A percentile compares a stretch with the other conserved stretches of the same genome.
phyloP scores from a whole-genome alignment of 495 filamentous ascomycete genomes.

The Pseudomonodictys pantanalensis region DNA sequence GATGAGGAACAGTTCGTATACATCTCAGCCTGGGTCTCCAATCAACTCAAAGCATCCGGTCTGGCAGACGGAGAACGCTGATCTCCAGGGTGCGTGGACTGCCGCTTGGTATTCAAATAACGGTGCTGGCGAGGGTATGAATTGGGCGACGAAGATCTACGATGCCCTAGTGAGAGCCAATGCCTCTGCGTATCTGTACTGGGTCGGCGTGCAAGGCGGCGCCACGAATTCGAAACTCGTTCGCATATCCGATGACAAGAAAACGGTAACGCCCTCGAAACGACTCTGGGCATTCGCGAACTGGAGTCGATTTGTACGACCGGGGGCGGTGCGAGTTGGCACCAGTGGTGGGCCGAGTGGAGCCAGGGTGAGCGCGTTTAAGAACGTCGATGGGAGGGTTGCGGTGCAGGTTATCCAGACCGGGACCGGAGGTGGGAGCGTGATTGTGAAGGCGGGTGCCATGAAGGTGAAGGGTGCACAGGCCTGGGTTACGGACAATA shows the following conservation, averaged over 20 bases:
- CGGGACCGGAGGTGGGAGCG: conserved; percentile 4
- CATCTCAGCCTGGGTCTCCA: conserved; percentile 9
- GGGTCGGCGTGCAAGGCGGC: conserved; percentile 42
- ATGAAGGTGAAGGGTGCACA: conserved; percentile 4
- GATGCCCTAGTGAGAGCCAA: conserved; percentile 18
- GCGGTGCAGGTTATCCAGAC: conserved; percentile 28
- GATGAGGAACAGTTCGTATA: conserved; percentile 22
- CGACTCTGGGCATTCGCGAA: conserved; percentile 28
- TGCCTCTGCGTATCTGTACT: conserved; percentile 21
- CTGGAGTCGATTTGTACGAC: conserved; percentile 22
- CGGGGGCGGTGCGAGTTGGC: conserved; percentile 37
- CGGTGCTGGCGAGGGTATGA: conserved; percentile 27
- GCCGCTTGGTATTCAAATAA: conserved; percentile 14
- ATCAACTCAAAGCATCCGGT: conserved; percentile 17
- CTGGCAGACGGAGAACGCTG: conserved; percentile 37
- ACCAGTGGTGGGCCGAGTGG: conserved; percentile 24
- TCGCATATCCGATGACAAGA: conserved; percentile 26
- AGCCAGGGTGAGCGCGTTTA: conserved; percentile 22
- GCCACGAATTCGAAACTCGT: conserved; percentile 27
- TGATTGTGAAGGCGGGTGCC: conserved; percentile 15
- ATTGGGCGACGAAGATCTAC: conserved; percentile 28
- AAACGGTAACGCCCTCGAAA: conserved; percentile 5
- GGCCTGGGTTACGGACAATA: conserved; percentile 29
- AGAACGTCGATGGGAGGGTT: conserved; percentile 21
- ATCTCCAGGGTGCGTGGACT: conserved; percentile 26